phyloP scores from a whole-genome alignment of 1,284 basidiomycete genomes.

The Meira miltonrushii region DNA sequence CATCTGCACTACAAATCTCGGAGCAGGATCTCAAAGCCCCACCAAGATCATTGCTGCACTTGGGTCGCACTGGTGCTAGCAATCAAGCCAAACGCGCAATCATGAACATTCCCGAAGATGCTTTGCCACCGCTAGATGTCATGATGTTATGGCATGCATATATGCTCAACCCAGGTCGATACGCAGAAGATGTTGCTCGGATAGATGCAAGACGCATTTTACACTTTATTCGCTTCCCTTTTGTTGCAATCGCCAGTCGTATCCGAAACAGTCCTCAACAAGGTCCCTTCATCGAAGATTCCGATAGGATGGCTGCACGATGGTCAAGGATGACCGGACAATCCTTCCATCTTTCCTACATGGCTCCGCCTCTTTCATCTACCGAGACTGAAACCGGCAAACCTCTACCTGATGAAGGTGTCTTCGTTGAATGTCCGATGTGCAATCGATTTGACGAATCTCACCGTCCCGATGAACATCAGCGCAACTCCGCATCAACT shows the following conservation, averaged over 20 bases:
- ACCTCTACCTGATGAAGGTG: not conserved
- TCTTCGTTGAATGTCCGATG: not conserved
- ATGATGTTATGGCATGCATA: constrained; percentile 31
- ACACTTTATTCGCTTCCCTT: constrained; percentile 19
- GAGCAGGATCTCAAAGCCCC: not conserved
- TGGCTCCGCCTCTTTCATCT: not conserved
- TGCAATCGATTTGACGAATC: not conserved
- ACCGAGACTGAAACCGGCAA: not conserved
- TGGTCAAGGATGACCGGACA: not conserved
- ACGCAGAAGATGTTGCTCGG: constrained; percentile 9
- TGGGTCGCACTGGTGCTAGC: not conserved
- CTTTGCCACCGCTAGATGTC: constrained; percentile 37
- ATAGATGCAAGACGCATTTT: not conserved
- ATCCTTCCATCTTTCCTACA: not conserved
- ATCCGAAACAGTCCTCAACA: not conserved
- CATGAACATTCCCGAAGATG: constrained; percentile 18
- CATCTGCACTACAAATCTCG: not conserved
- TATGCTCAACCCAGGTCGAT: constrained; percentile 11
- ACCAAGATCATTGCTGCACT: not conserved
- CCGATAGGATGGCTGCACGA: not conserved
- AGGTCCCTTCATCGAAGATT: not conserved
- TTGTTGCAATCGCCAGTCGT: constrained; percentile 19
- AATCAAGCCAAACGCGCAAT: constrained; percentile 1
- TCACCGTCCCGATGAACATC: not conserved
- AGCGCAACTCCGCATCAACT: not conserved